Evolutionary conservation across 2,329 filamentous ascomycete genomes (phyloP).

Genomic region (Aspergillus tanneri): DNA sequence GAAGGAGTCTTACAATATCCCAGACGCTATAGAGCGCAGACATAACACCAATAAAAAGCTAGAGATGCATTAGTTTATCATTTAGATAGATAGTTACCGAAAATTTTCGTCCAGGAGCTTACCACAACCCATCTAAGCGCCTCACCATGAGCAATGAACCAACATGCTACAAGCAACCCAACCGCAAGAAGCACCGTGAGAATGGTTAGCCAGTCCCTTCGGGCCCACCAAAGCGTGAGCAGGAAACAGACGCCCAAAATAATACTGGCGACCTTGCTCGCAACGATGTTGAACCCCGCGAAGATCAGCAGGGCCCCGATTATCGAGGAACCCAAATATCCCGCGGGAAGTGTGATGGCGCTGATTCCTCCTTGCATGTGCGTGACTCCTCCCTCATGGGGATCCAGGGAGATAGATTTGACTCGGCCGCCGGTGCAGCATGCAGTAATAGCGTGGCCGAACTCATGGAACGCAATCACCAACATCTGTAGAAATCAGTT

Average conservation of each 20-base stretch:
- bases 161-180: slow-evolving; percentile 69
- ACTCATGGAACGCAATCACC: slow-evolving; percentile 78
- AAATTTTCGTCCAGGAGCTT: slow-evolving; percentile 28
- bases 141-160: slow-evolving; percentile 77
- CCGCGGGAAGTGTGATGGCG: slow-evolving; percentile 71
- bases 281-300: slow-evolving; percentile 77
- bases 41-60: slow-evolving; percentile 81
- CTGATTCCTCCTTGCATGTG: slow-evolving; percentile 71
- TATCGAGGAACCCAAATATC: slow-evolving; percentile 73
- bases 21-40: slow-evolving; percentile 76
- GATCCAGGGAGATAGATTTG: slow-evolving; percentile 71
- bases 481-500: slow-evolving; percentile 59
- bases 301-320: slow-evolving; percentile 77
- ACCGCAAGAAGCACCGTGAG: slow-evolving; percentile 68
- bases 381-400: slow-evolving; percentile 74
- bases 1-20: slow-evolving; percentile 62
- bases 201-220: slow-evolving; percentile 75
- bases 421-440: slow-evolving; percentile 71
- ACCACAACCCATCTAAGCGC: slow-evolving; percentile 69
- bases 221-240: slow-evolving; percentile 78
- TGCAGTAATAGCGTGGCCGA: slow-evolving; percentile 72
- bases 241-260: slow-evolving; percentile 71
- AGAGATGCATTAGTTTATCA: neutral
- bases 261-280: slow-evolving; percentile 74
- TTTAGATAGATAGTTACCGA: neutral